phyloP scores from a whole-genome alignment of 441 rosid genomes.

The Sinapis alba region DNA sequence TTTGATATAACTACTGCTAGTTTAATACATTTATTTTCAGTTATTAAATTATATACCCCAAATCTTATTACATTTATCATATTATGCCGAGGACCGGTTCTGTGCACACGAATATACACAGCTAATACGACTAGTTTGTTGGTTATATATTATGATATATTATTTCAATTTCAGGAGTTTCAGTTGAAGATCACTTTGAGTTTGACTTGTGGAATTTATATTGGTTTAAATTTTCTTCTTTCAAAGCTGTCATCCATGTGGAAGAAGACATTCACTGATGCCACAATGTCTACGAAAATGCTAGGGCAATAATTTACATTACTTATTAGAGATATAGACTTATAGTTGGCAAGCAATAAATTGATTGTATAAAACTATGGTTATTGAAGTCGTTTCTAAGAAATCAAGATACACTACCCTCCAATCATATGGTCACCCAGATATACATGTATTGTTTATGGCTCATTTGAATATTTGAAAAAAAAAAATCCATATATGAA shows the following conservation, averaged over 20 bases:
- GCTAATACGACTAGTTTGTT: neutral
- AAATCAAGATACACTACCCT: too few species aligned
- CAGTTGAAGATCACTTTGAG: constrained; percentile 5
- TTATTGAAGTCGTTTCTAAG: neutral
- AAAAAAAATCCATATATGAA: too few species aligned
- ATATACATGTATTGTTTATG: too few species aligned
- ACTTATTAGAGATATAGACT: neutral
- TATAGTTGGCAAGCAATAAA: neutral
- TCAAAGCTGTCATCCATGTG: constrained; percentile 5
- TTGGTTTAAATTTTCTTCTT: neutral
- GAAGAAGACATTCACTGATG: neutral
- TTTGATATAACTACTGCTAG: neutral
- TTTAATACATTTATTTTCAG: neutral
- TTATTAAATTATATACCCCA: neutral
- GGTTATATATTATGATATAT: neutral
- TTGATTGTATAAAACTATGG: neutral
- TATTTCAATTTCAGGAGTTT: neutral
- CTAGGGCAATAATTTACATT: neutral
- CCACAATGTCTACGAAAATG: neutral
- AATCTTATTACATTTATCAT: too few species aligned
- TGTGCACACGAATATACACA: too few species aligned
- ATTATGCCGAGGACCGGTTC: too few species aligned
- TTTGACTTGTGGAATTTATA: neutral
- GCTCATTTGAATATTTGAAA: too few species aligned
- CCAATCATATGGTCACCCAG: too few species aligned